These are phyloP conservation scores for Chlorencoelia australis DNA, from an alignment of 2,329 filamentous ascomycete species.

Conservation along the genomic window DNA sequence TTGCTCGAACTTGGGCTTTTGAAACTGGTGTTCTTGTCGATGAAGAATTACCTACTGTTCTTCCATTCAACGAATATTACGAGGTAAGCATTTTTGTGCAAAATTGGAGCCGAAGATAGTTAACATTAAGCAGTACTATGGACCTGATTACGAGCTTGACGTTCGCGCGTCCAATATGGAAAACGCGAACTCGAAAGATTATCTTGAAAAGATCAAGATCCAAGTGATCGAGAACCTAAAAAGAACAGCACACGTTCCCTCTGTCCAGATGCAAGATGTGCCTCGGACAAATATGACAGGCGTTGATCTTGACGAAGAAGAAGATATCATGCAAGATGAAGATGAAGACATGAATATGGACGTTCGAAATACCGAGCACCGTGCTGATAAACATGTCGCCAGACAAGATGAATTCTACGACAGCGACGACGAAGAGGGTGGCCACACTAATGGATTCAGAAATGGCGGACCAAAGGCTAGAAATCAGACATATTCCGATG, in stretches of 20 bases:
- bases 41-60: conserved; percentile 66
- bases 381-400: conserved; percentile 69
- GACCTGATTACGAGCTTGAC: conserved; percentile 81
- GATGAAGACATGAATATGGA: conserved; percentile 86
- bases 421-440: conserved; percentile 81
- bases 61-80: conserved; percentile 97
- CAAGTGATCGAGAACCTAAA: conserved; percentile 78
- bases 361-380: conserved; percentile 67
- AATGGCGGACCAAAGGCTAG: conserved; percentile 40
- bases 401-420: conserved; percentile 76
- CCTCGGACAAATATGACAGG: conserved; percentile 51
- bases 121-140: conserved; percentile 61
- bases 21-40: conserved; percentile 88
- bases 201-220: conserved; percentile 72
- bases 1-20: conserved; percentile 93
- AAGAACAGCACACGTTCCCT: conserved; percentile 77
- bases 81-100: conserved; percentile 45
- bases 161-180: conserved; percentile 83
- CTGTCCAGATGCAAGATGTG: conserved; percentile 80
- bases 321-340: conserved; percentile 54
- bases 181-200: conserved; percentile 77
- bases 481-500: conserved; percentile 45
- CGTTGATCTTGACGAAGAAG: conserved; percentile 57
- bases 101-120: conserved; percentile 28
- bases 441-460: conserved; percentile 57